Conservation (phyloP, 352 stramenopile species). For the Phytophthora megakarya region DNA sequence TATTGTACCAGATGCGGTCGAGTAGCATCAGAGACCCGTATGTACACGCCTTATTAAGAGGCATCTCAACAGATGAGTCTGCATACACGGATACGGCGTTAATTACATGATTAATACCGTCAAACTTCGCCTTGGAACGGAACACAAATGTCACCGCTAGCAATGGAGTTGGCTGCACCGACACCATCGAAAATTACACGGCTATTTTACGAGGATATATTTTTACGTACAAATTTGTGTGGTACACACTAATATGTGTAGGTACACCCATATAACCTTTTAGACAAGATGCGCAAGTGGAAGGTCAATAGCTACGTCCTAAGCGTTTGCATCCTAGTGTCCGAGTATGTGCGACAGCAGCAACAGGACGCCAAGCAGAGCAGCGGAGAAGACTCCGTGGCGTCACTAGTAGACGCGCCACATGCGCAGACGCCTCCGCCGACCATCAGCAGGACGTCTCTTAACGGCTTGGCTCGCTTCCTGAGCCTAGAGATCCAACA, state of each 20-base stretch:
- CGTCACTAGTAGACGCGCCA: conserved; percentile 21
- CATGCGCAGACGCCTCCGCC: not conserved
- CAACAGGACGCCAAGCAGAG: conserved; percentile 37
- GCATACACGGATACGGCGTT: not conserved
- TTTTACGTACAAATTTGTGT: too few species aligned
- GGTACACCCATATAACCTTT: not conserved
- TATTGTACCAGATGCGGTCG: conserved; percentile 11
- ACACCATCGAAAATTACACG: too few species aligned
- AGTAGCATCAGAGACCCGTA: conserved; percentile 5
- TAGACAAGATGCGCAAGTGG: conserved; percentile 37
- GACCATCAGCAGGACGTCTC: conserved; percentile 36
- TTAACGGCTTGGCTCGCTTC: conserved; percentile 58
- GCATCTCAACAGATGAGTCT: conserved; percentile 17
- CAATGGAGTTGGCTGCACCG: not conserved
- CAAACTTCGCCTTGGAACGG: not conserved
- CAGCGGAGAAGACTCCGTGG: conserved; percentile 30
- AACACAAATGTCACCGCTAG: conserved; percentile 11
- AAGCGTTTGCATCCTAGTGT: conserved; percentile 50
- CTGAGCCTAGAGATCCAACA: conserved; percentile 62
- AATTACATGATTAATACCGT: conserved; percentile 3
- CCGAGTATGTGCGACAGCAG: conserved; percentile 55
- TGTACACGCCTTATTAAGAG: not conserved
- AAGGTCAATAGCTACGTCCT: conserved; percentile 56
- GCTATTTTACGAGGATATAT: too few species aligned
- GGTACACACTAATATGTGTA: too few species aligned